Evolutionary conservation across 2,329 filamentous ascomycete genomes (phyloP).

Genomic region (Leptographium lundbergii): DNA sequence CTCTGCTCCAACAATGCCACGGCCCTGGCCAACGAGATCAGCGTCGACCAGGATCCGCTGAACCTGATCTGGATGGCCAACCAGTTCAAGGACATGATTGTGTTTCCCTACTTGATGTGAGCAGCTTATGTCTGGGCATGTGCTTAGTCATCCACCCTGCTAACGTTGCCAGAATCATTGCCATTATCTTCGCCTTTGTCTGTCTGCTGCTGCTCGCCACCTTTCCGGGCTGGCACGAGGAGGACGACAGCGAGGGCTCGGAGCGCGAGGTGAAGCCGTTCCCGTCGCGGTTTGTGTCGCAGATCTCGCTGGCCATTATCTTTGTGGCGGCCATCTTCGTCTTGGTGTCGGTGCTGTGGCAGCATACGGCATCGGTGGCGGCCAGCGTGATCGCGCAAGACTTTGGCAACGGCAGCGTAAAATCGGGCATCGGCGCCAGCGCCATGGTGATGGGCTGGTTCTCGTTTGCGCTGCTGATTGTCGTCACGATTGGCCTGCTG

Average conservation of each 20-base stretch:
- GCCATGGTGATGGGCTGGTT: conserved; percentile 99
- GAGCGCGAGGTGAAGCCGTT: conserved; percentile 91
- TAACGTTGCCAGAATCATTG: conserved; percentile 60
- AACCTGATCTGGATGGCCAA: conserved; percentile 95
- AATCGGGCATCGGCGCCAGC: conserved; percentile 77
- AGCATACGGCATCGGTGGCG: conserved; percentile 92
- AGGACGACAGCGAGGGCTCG: conserved; percentile 65
- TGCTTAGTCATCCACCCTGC: background rate
- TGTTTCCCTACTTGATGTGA: conserved; percentile 92
- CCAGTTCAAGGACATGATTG: conserved; percentile 97
- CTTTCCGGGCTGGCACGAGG: conserved; percentile 95
- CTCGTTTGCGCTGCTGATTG: conserved; percentile 81
- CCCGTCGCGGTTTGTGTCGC: conserved; percentile 81
- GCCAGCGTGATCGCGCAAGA: conserved; percentile 89
- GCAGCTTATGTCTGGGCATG: conserved; percentile 19
- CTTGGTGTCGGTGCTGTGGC: conserved; percentile 69
- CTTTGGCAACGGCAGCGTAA: conserved; percentile 78
- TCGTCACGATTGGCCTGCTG: conserved; percentile 87
- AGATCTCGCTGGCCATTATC: conserved; percentile 86
- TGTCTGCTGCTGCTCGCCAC: conserved; percentile 91
- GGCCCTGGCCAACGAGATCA: conserved; percentile 76
- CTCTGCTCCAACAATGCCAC: conserved; percentile 97
- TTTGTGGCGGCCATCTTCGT: conserved; percentile 63
- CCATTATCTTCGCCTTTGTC: conserved; percentile 92
- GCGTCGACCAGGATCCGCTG: conserved; percentile 83